Evolutionary conservation across 805 yeast genomes (phyloP).

Genomic region (Debaryomyces prosopidis): DNA sequence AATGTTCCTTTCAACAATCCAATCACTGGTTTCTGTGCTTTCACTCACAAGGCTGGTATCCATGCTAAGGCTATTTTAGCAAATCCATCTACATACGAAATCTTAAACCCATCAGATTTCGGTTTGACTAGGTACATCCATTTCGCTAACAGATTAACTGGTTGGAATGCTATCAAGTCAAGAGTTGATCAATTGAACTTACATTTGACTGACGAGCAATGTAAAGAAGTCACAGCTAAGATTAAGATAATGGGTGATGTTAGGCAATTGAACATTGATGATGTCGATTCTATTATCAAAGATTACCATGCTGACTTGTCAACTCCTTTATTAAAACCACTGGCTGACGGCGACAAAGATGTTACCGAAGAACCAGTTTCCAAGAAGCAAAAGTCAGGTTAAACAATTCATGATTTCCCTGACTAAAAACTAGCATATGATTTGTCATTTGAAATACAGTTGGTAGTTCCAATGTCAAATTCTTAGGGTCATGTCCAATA

Average conservation of each 20-base stretch:
- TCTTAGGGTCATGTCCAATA: too few relatives aligned
- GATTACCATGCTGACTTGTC: constrained; percentile 49
- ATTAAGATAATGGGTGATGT: constrained; percentile 60
- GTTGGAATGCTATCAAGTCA: constrained; percentile 64
- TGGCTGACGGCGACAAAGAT: constrained; percentile 15
- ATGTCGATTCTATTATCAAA: constrained; percentile 60
- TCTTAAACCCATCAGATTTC: constrained; percentile 56
- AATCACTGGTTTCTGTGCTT: constrained; percentile 64
- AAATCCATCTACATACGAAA: constrained; percentile 64
- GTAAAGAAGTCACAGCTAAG: constrained; percentile 55
- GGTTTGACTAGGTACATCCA: constrained; percentile 63
- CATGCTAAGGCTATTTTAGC: constrained; percentile 65
- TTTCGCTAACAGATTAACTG: constrained; percentile 61
- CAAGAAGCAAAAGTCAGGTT: constrained; percentile 23
- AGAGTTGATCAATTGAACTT: constrained; percentile 61
- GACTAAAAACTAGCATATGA: not conserved
- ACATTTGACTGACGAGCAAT: constrained; percentile 55
- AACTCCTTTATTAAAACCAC: constrained; percentile 30
- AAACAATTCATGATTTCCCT: constrained; percentile 4
- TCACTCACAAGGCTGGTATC: constrained; percentile 65
- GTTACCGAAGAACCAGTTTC: constrained; percentile 30
- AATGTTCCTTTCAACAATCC: constrained; percentile 64
- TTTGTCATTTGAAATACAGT: constrained; percentile 1
- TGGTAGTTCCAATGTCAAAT: not conserved
- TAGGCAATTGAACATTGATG: constrained; percentile 59